Evolutionary conservation across 2,329 filamentous ascomycete species (phyloP).

Genomic region (Apiospora phragmitis): DNA sequence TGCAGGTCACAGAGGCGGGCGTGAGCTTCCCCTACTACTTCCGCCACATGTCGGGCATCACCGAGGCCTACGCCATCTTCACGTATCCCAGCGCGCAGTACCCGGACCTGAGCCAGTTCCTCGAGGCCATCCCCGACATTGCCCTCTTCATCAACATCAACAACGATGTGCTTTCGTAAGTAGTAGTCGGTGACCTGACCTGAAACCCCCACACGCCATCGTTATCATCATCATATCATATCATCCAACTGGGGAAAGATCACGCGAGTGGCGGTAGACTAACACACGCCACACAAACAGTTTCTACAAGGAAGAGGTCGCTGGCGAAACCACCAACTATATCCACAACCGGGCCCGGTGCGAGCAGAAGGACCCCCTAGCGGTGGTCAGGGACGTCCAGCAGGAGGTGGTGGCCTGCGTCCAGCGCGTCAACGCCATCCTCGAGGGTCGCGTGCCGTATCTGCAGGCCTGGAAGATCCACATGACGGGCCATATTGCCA

Average conservation of each 20-base stretch:
- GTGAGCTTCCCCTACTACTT: constrained; percentile 28
- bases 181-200: background rate
- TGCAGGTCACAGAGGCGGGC: constrained; percentile 22
- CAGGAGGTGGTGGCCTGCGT: constrained; percentile 18
- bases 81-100: constrained; percentile 26
- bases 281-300: constrained; percentile 12
- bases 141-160: constrained; percentile 25
- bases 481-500: constrained; percentile 26
- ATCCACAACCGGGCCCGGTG: constrained; percentile 24
- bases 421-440: constrained; percentile 19
- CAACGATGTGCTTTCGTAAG: constrained; percentile 32
- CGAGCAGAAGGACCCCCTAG: constrained; percentile 16
- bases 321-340: constrained; percentile 27
- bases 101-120: constrained; percentile 27
- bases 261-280: background rate
- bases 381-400: constrained; percentile 17
- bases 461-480: constrained; percentile 23
- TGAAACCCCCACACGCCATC: background rate
- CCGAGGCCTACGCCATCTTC: constrained; percentile 29
- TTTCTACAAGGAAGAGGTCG: constrained; percentile 31
- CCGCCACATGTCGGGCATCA: constrained; percentile 27
- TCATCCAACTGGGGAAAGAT: no score
- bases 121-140: constrained; percentile 30
- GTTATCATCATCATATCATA: background rate
- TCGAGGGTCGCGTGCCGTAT: constrained; percentile 22